Evolutionary conservation across 495 filamentous ascomycete genomes (phyloP), one percentile per base, ranked within the genome.

Genomic region (Letharia lupina): DNA sequence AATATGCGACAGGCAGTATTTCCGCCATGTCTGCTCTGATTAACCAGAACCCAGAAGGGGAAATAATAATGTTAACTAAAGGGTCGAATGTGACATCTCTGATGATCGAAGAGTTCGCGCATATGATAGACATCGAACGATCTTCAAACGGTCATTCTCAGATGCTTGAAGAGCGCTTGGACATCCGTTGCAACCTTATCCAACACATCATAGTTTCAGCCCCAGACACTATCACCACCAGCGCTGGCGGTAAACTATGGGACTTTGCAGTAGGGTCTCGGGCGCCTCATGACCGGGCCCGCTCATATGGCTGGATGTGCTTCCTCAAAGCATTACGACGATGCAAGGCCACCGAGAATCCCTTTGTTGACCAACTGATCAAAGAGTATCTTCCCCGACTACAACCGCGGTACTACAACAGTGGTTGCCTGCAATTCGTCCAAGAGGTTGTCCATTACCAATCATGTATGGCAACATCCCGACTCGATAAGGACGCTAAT

Each of bases 321-420:
- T 75, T 91, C 61, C 82, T 81, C 56, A 58, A 45, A 33, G 63
- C 63, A 6, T 59, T 59, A 45, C 54, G 63, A 47, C 45, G 20
- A 3, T 58, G 44, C 40, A 48, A 58, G n/a, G 35, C 42, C 6
- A 60, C 42, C 28, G 75, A 76, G 8, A 91, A 91, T 70, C 72
- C 79, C 0, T 93, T 92, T 68, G 79, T 90, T 28, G 78, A 83
- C 16, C 80, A 82, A 23, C 90, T 89, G 69, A 84, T 89, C 65
- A 73, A 80, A 16, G 80, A 86, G 9, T 88, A 89, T 71, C 75
- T 95, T 6, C 88, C 88, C 1, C 71, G 69, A 2, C 75, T 95
- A 4, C 76, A 82, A 4, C 85, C 91, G 1, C 73, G 78, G 20
- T 86, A 82, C 67, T 91, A 87, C 69, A 89, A 85, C n/a, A 70